phyloP scores from a whole-genome alignment of 352 stramenopile genomes.

The Pelagophyceae sp. region DNA sequence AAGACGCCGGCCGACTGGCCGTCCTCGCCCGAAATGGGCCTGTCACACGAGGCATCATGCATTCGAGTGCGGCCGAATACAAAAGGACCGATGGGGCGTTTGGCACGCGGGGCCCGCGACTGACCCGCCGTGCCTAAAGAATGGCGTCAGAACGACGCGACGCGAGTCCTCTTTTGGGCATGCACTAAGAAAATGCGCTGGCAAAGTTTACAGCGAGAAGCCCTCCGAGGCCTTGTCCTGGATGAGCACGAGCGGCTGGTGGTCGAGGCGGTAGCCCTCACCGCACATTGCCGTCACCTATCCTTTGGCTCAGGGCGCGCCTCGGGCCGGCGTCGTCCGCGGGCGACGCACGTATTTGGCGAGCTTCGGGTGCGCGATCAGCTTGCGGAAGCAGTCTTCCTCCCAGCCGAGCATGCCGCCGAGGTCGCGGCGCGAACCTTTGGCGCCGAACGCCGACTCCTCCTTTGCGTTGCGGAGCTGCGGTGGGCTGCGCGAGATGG shows the following conservation, averaged over 20 bases:
- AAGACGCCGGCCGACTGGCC: constrained; percentile 3
- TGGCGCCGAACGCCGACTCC: constrained; percentile 47
- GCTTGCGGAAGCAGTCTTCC: constrained; percentile 47
- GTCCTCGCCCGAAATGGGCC: constrained; percentile 32
- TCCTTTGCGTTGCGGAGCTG: constrained; percentile 49
- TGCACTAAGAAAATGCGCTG: too few species aligned
- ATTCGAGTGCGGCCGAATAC: too few species aligned
- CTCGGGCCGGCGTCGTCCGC: too few species aligned
- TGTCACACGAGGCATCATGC: too few species aligned
- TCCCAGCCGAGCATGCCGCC: constrained; percentile 57
- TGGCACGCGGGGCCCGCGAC: too few species aligned
- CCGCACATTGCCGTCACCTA: constrained; percentile 52
- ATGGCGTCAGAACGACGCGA: too few species aligned
- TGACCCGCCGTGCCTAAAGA: too few species aligned
- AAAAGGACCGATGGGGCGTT: too few species aligned
- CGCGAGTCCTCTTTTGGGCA: too few species aligned
- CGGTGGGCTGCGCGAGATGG: constrained; percentile 29
- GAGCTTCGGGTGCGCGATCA: constrained; percentile 49
- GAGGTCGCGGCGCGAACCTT: constrained; percentile 55
- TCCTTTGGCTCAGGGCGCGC: too few species aligned
- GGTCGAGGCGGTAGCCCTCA: constrained; percentile 64
- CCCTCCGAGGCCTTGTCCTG: constrained; percentile 59
- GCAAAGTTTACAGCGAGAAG: constrained; percentile 62
- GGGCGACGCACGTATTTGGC: constrained; percentile 41
- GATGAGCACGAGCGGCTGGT: constrained; percentile 56